Base-by-base conservation (phyloP, 2,329 filamentous ascomycete genomes). In the Raffaelea albimanens region DNA sequence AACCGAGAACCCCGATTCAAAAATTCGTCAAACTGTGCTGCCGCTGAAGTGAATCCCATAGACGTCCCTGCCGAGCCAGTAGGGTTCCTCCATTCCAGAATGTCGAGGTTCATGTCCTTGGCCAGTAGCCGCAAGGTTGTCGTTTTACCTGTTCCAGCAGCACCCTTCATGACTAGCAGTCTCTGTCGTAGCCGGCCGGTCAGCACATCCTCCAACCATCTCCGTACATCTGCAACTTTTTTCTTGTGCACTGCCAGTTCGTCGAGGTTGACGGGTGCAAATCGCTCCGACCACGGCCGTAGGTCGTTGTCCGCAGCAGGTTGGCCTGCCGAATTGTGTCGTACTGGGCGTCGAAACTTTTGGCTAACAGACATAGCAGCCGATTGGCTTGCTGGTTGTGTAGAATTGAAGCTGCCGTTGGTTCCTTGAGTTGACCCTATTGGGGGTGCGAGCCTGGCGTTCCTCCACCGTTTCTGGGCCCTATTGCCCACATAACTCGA, bases 231-330 rank as follows among this genome's bases (percentile, higher is more conserved):
- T 2, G 79, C 68, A 5, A 97, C 86, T 63, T 98, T 98, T 57
- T 80, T 93, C 69, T 94, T 96, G 64, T 98, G 90, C 18, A 98
- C 91, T 0, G 85, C 91, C 41, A 98, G 70, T 66, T 97, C 91
- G 16, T 89, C 82, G 13, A 96, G 63, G 55, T 77, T 84, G 3
- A 63, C 58, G 0, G 91, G 91, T 2, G 78, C 82, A 63, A 88
- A 97, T 55, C 82, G 80, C 56, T 96, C 90, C 16, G 85, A 85
- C 91, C 91, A 97, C 3, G 91, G 89, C 45, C 84, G 76, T 43
- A 72, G 65, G 54, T 88, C 83, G 33, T 78, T 71, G 43, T 71
- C 67, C 7, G 40, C 45, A 13, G 34, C n/a, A 1, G 34, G 31
- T 14, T 31, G 14, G 4, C 14, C 25, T 1, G 13, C 19, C 2